These are phyloP conservation scores for Medicago truncatula DNA, from an alignment of 306 rosid species.

Conservation along the genomic window MtrunA17r5.0-ANR NC_053048.1:54219501-54220000, in stretches of 20 bases:
- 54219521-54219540: neutral
- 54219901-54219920: slow-evolving; percentile 78
- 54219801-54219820: neutral
- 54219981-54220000: slow-evolving; percentile 81
- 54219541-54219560: no score
- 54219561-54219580: no score
- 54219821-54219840: slow-evolving; percentile 14
- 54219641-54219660: slow-evolving; percentile 1
- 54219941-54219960: slow-evolving; percentile 80
- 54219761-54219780: slow-evolving; percentile 14
- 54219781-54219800: neutral
- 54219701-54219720: slow-evolving; percentile 4
- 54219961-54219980: slow-evolving; percentile 83
- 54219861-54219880: slow-evolving; percentile 85
- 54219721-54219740: neutral
- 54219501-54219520: neutral
- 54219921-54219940: slow-evolving; percentile 90
- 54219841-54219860: slow-evolving; percentile 48
- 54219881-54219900: slow-evolving; percentile 75
- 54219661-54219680: slow-evolving; percentile 3
- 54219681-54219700: slow-evolving; percentile 5
- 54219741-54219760: neutral
- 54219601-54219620: no score
- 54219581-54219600: no score
- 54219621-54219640: neutral